phyloP scores from a whole-genome alignment of 139 green algal genomes.

The Chlamydomonas incerta region DNA sequence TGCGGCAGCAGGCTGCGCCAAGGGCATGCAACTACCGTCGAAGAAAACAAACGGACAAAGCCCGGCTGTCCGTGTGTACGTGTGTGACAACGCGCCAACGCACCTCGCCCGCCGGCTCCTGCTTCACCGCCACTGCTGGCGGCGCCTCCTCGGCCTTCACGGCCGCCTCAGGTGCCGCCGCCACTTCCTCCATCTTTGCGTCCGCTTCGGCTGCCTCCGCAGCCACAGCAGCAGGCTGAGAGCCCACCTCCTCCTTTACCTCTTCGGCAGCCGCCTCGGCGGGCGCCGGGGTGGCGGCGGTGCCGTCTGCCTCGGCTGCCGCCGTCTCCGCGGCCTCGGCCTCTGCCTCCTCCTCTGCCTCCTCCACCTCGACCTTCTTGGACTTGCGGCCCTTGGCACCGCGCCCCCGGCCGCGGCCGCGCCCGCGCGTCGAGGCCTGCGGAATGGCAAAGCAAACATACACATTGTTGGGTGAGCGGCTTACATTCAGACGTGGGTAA shows the following conservation, averaged over 20 bases:
- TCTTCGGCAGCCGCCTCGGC: not conserved
- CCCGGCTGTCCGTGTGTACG: no score
- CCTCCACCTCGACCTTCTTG: slow-evolving; percentile 23
- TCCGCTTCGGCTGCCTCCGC: not conserved
- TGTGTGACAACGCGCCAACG: no score
- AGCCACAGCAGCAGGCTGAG: not conserved
- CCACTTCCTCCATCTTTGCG: not conserved
- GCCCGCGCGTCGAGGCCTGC: slow-evolving; percentile 10
- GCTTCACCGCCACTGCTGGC: not conserved
- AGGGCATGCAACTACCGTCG: no score
- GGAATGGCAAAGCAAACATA: not conserved
- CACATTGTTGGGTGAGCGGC: no score
- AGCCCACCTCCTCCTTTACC: not conserved
- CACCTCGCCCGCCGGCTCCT: not conserved
- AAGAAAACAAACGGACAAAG: no score
- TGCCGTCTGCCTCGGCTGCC: not conserved
- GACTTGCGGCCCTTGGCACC: slow-evolving; percentile 21
- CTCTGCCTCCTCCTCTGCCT: slow-evolving; percentile 9
- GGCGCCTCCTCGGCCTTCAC: not conserved
- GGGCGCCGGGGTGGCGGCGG: slow-evolving; percentile 3
- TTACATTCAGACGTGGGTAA: no score
- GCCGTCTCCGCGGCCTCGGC: not conserved
- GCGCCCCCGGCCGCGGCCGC: not conserved
- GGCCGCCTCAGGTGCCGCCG: not conserved
- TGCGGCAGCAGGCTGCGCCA: no score